A percentile compares a stretch with the other conserved stretches of the same genome.
Conservation (phyloP, 371 early-diverging fungal species). For the Cokeromyces recurvatus region DNA sequence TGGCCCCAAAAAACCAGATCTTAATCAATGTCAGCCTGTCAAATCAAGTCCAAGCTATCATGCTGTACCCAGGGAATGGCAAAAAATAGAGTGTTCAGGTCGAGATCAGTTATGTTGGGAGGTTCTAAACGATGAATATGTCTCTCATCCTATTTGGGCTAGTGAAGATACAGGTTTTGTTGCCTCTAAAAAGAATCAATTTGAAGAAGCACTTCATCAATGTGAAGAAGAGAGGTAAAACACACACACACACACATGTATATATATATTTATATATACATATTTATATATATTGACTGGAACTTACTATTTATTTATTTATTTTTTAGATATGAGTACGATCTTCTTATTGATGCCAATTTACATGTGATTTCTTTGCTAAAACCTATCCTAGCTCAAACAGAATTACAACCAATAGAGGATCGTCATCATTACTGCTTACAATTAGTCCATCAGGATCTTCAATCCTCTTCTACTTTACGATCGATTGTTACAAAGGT, state of each 20-base stretch:
- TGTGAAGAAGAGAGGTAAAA: slow-evolving; percentile 97
- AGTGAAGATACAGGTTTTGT: slow-evolving; percentile 92
- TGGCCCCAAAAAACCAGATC: slow-evolving; percentile 39
- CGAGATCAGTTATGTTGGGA: slow-evolving; percentile 85
- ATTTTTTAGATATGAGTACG: slow-evolving; percentile 91
- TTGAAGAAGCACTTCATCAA: slow-evolving; percentile 91
- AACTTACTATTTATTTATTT: slow-evolving; percentile 6
- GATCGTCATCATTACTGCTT: too few species aligned
- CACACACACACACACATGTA: too few species aligned
- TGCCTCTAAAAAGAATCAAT: slow-evolving; percentile 85
- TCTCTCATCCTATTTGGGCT: slow-evolving; percentile 90
- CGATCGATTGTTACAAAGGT: slow-evolving; percentile 73
- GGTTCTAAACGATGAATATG: slow-evolving; percentile 92
- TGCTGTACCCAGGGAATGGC: slow-evolving; percentile 22
- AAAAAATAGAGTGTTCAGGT: slow-evolving; percentile 67
- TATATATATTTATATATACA: too few species aligned
- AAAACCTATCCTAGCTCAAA: slow-evolving; percentile 72
- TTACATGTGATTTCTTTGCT: slow-evolving; percentile 83
- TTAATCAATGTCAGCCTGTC: slow-evolving; percentile 36
- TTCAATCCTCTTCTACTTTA: slow-evolving; percentile 56
- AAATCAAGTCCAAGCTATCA: slow-evolving; percentile 58
- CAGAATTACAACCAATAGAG: slow-evolving; percentile 81
- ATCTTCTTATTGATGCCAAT: slow-evolving; percentile 94
- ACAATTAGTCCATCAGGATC: too few species aligned
- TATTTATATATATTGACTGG: slow-evolving; percentile 73